phyloP scores from a whole-genome alignment of 2,329 filamentous ascomycete genomes.

The Fusarium transvaalense region DNA sequence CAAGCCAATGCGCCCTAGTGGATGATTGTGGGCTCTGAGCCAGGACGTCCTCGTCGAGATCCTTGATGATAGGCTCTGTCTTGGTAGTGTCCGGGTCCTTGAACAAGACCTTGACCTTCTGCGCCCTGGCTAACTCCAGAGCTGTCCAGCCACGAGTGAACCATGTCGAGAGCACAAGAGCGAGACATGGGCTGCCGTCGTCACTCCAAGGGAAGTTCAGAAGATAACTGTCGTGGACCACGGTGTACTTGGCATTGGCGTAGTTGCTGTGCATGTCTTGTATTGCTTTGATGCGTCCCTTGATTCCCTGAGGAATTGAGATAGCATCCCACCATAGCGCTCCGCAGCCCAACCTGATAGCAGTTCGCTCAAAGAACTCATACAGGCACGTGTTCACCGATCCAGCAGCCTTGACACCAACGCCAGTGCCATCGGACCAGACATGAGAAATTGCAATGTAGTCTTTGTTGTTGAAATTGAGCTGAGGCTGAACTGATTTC shows the following conservation, averaged over 20 bases:
- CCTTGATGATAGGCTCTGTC: background rate
- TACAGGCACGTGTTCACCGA: background rate
- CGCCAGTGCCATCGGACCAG: background rate
- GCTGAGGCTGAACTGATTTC: background rate
- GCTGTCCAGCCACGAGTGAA: background rate
- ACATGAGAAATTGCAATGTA: background rate
- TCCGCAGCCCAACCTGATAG: background rate
- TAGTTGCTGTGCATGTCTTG: background rate
- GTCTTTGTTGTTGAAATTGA: background rate
- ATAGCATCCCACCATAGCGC: background rate
- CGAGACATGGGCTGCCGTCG: background rate
- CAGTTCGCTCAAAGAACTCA: background rate
- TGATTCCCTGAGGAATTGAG: background rate
- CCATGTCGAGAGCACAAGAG: background rate
- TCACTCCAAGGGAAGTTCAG: background rate
- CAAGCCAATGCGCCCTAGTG: background rate
- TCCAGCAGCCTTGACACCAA: background rate
- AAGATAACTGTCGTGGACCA: background rate
- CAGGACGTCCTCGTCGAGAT: background rate
- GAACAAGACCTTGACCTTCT: background rate
- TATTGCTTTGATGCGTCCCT: background rate
- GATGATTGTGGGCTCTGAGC: background rate
- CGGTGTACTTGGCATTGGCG: background rate
- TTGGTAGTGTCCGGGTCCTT: background rate
- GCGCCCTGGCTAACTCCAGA: background rate